Evolutionary conservation across 805 yeast species (phyloP).

Genomic region (Suhomyces tanzawaensis): DNA sequence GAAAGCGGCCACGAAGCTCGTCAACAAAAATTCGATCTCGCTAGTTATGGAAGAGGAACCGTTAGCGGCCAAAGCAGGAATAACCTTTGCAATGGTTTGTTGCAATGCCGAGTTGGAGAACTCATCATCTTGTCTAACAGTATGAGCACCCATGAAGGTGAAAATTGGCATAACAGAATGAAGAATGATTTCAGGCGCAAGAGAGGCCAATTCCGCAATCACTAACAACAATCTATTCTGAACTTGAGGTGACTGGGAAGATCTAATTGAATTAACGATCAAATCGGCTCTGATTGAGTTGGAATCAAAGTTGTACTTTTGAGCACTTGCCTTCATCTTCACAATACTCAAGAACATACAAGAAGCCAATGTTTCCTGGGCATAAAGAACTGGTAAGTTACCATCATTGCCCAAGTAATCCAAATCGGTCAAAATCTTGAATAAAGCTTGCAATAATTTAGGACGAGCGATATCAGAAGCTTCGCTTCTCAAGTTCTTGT

Average conservation of each 20-base stretch:
- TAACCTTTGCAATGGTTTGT: conserved; percentile 83
- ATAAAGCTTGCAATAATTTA: conserved; percentile 48
- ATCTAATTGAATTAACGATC: conserved; percentile 84
- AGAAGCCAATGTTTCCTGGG: conserved; percentile 86
- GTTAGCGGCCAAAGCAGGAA: conserved; percentile 69
- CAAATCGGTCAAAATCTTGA: conserved; percentile 66
- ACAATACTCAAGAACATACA: conserved; percentile 74
- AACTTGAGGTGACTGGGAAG: conserved; percentile 88
- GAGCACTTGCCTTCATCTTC: conserved; percentile 40
- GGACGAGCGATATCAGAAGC: conserved; percentile 36
- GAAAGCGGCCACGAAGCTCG: conserved; percentile 92
- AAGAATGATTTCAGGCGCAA: conserved; percentile 86
- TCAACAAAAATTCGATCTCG: conserved; percentile 79
- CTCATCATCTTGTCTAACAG: conserved; percentile 94
- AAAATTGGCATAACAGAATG: conserved; percentile 99
- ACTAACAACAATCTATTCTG: conserved; percentile 85
- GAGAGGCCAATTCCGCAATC: conserved; percentile 79
- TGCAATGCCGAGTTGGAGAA: conserved; percentile 90
- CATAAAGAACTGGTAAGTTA: conserved; percentile 82
- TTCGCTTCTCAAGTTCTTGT: conserved; percentile 40
- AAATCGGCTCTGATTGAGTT: conserved; percentile 81
- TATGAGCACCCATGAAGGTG: conserved; percentile 98
- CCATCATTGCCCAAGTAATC: conserved; percentile 90
- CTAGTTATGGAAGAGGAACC: conserved; percentile 46
- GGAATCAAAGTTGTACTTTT: conserved; percentile 48